These are phyloP conservation scores for Aspergillus persii DNA, from an alignment of 2,329 filamentous ascomycete species.

Conservation along the genomic window DNA sequence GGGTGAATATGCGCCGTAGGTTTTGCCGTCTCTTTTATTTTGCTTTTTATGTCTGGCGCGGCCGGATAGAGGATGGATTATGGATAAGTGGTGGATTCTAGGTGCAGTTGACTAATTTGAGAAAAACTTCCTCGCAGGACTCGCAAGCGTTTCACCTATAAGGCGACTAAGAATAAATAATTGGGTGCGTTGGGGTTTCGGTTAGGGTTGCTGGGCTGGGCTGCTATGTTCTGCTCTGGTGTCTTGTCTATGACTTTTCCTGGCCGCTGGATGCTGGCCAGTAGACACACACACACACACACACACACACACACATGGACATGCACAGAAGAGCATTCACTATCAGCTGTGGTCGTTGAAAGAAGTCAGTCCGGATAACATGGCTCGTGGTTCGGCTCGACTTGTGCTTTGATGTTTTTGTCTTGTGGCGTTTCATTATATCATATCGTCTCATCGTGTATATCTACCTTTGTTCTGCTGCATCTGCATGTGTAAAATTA, in stretches of 20 bases:
- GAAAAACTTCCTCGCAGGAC: constrained; percentile 48
- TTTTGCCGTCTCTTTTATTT: constrained; percentile 23
- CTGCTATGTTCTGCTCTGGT: not conserved
- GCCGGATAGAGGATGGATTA: too few species aligned
- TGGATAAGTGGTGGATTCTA: too few species aligned
- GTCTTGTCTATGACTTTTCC: not conserved
- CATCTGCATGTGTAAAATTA: constrained; percentile 10
- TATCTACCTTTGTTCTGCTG: constrained; percentile 5
- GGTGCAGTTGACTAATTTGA: not conserved
- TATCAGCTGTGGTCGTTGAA: not conserved
- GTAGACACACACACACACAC: too few species aligned
- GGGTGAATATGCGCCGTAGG: constrained; percentile 86
- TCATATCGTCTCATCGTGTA: constrained; percentile 6
- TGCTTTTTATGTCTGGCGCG: not conserved
- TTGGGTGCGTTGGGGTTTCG: not conserved
- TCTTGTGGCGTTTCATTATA: constrained; percentile 4
- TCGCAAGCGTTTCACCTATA: constrained; percentile 66
- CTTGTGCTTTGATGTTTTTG: not conserved
- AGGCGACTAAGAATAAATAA: constrained; percentile 69
- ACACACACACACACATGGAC: too few species aligned
- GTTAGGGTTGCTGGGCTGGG: not conserved
- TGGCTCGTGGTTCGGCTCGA: not conserved
- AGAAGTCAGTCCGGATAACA: not conserved
- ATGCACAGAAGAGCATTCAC: too few species aligned
- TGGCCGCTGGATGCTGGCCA: not conserved